Evolutionary conservation across 139 green algal species (phyloP).

Genomic region (Marvania coccoides): DNA sequence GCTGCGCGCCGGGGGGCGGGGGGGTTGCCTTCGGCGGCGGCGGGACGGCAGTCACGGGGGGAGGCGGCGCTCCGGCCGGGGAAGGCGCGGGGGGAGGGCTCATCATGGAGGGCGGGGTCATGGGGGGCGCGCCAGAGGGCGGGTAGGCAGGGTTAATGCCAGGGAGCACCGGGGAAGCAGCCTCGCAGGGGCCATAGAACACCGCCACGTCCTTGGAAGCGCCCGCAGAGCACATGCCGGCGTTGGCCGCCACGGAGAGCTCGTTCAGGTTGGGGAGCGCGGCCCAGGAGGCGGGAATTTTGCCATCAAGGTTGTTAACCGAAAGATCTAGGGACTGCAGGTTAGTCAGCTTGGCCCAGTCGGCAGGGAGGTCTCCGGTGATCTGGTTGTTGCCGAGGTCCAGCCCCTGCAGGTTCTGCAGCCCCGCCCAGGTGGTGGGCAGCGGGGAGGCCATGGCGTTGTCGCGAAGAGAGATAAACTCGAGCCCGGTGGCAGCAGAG

Average conservation of each 20-base stretch:
- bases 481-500: constrained; percentile 1
- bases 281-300: constrained; percentile 16
- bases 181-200: constrained; percentile 21
- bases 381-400: constrained; percentile 24
- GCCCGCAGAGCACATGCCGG: constrained; percentile 7
- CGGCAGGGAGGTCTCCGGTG: constrained; percentile 7
- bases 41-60: not conserved
- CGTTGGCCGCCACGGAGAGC: constrained; percentile 21
- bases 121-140: not conserved
- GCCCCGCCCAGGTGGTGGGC: constrained; percentile 8
- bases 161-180: constrained; percentile 3
- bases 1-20: not conserved
- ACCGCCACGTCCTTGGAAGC: not conserved
- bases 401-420: constrained; percentile 18
- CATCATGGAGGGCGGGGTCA: not conserved
- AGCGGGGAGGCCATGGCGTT: constrained; percentile 21
- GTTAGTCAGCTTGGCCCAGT: constrained; percentile 18
- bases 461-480: constrained; percentile 16
- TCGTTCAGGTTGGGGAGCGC: constrained; percentile 7
- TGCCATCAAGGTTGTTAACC: constrained; percentile 12
- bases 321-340: constrained; percentile 21
- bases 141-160: constrained; percentile 23
- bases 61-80: not conserved
- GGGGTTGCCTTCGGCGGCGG: not conserved
- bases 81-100: not conserved